A percentile compares a stretch with the other conserved stretches of the same genome.
Conservation (phyloP, 2,329 filamentous ascomycete species). For the Leptographium lundbergii region DNA sequence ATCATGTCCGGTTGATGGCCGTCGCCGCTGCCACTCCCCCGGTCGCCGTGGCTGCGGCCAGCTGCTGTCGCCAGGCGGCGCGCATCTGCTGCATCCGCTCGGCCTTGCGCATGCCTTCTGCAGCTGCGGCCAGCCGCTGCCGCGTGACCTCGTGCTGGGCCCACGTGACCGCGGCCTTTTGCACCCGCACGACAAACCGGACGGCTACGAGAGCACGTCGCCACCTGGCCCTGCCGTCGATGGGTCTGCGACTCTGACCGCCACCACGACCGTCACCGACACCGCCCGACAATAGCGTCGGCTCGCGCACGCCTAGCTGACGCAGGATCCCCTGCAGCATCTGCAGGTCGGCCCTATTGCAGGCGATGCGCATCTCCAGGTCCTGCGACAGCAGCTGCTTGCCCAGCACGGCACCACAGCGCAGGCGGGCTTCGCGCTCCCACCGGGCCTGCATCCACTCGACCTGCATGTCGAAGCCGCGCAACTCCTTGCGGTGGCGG, state of each 20-base stretch:
- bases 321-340: constrained; percentile 77
- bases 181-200: constrained; percentile 40
- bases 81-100: constrained; percentile 28
- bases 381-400: constrained; percentile 74
- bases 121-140: constrained; percentile 33
- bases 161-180: constrained; percentile 35
- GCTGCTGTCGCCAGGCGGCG: constrained; percentile 21
- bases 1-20: no score
- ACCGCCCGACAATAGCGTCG: constrained; percentile 11
- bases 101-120: constrained; percentile 31
- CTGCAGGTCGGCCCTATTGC: constrained; percentile 82
- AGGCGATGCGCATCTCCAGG: constrained; percentile 74
- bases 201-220: constrained; percentile 22
- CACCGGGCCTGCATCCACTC: constrained; percentile 77
- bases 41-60: background rate
- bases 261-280: background rate
- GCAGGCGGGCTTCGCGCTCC: constrained; percentile 67
- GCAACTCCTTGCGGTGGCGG: constrained; percentile 61
- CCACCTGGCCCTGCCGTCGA: constrained; percentile 8
- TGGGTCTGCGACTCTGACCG: constrained; percentile 10
- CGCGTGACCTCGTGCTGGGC: constrained; percentile 37
- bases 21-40: background rate
- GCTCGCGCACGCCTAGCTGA: constrained; percentile 25
- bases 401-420: constrained; percentile 69
- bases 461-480: constrained; percentile 78